Evolutionary conservation across 768 basidiomycete species (phyloP), one percentile per base, ranked within the genome.

Genomic region (Udeniomyces megalosporus): DNA sequence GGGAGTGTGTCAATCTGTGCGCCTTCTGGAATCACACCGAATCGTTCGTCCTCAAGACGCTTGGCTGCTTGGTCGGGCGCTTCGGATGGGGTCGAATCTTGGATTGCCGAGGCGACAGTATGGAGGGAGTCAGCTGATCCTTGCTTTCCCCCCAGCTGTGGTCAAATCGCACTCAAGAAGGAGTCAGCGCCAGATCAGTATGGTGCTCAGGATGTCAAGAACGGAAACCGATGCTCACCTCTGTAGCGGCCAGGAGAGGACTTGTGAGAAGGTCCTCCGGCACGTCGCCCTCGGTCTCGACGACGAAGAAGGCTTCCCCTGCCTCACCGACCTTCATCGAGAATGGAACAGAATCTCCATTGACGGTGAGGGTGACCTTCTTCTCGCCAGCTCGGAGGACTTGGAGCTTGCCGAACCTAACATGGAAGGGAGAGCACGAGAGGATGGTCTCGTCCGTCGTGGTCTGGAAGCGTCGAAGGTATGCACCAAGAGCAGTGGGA

Each of bases 251-350:
- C 15, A 93, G 80, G 26, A 99, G 76, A 28, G 95, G 95, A 74
- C 86, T 89, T 0, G 95, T 99, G 66, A 91, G 85, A 65, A 99
- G 81, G 71, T 91, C 87, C 51, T 81, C 85, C 3, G 95, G 93
- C 32, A 97, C 84, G 44, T 84, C 88, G 38, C 38, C 38, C 45
- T 92, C 88, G 0, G 93, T 96, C 74, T 99, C 93, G 67, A 97
- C 89, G 45, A 99, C 86, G 70, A 97, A 97, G 78, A 97, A 99
- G 0, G 92, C 95, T 75, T 99, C 95, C 4, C 95, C 95, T 1
- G 95, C 90, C 62, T 97, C 95, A 45, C 91, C 92, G 65, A 97
- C 90, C 78, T 99, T 97, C 95, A 99, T 99, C 73, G 80, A 80
- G 73, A 88, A 97, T 0, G 93, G 93, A 60, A 91, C 85, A 48